A percentile compares a stretch with the other conserved stretches of the same genome.
phyloP scores from a whole-genome alignment of 805 yeast genomes.

The Sungouiella thailandica region DNA sequence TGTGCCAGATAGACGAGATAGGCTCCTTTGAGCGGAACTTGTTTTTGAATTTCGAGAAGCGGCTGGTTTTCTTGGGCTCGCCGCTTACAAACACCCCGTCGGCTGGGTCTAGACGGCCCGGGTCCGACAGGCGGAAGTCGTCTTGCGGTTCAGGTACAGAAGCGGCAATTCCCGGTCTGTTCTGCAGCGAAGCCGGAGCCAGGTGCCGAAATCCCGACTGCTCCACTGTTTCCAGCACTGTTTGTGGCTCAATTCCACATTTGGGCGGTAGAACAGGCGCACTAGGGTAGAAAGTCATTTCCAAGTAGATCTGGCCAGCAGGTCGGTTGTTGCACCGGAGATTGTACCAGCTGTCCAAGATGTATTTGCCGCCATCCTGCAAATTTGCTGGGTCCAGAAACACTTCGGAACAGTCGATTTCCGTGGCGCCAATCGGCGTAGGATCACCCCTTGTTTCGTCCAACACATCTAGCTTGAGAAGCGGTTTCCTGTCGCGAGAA shows the following conservation, averaged over 20 bases:
- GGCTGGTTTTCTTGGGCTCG: constrained; percentile 19
- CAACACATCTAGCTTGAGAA: constrained; percentile 66
- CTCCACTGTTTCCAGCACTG: background rate
- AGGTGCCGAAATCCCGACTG: background rate
- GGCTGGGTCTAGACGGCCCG: constrained; percentile 3
- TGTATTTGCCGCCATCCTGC: constrained; percentile 52
- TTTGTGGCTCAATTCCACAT: background rate
- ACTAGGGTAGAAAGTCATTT: constrained; percentile 83
- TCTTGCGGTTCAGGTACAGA: background rate
- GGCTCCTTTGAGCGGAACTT: constrained; percentile 34
- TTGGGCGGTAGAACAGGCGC: constrained; percentile 42
- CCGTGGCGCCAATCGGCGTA: constrained; percentile 76
- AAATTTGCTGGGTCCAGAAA: constrained; percentile 46
- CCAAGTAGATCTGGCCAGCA: constrained; percentile 86
- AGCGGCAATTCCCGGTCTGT: too few species aligned
- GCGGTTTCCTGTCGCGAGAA: constrained; percentile 57
- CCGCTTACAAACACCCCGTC: constrained; percentile 11
- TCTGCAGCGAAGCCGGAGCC: constrained; percentile 10
- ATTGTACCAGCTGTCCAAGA: constrained; percentile 82
- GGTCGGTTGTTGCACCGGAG: constrained; percentile 61
- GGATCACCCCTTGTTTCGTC: constrained; percentile 87
- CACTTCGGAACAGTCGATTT: constrained; percentile 72
- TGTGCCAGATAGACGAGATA: constrained; percentile 22
- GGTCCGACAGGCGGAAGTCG: constrained; percentile 10
- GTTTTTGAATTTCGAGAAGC: constrained; percentile 27